Evolutionary conservation across 495 filamentous ascomycete species (phyloP).

Genomic region (Penicillium salamii): DNA sequence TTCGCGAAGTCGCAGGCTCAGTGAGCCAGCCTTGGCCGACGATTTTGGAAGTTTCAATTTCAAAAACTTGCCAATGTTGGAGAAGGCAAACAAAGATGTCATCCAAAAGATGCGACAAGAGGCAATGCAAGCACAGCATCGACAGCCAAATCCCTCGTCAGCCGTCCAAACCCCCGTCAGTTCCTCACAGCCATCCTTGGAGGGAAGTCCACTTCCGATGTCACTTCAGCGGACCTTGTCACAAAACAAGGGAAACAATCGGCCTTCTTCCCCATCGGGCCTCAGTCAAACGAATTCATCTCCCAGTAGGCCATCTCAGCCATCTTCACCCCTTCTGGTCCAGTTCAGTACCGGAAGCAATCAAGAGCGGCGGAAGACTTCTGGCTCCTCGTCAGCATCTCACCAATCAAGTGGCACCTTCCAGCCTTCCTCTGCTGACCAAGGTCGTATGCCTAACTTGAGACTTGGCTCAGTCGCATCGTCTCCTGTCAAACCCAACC

Average conservation of each 20-base stretch:
- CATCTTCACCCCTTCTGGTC: conserved; percentile 89
- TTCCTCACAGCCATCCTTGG: conserved; percentile 62
- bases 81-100: conserved; percentile 98
- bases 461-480: conserved; percentile 67
- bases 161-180: conserved; percentile 34
- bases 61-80: conserved; percentile 94
- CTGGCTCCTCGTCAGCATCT: conserved; percentile 82
- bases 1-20: conserved; percentile 78
- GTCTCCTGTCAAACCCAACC: conserved; percentile 73
- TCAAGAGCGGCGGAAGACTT: conserved; percentile 72
- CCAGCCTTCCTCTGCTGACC: conserved; percentile 70
- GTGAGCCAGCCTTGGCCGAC: conserved; percentile 82
- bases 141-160: conserved; percentile 27
- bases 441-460: conserved; percentile 35
- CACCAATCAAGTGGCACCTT: conserved; percentile 71
- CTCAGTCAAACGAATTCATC: conserved; percentile 78
- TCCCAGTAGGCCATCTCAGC: conserved; percentile 83
- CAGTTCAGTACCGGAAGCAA: conserved; percentile 82
- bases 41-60: conserved; percentile 97
- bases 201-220: conserved; percentile 81
- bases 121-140: conserved; percentile 66
- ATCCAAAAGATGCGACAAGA: conserved; percentile 93
- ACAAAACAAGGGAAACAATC: conserved; percentile 66
- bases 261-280: conserved; percentile 82
- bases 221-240: conserved; percentile 83